A percentile compares a stretch with the other conserved stretches of the same genome.
phyloP scores from a whole-genome alignment of 768 basidiomycete genomes.

The Tylopilus balloui region DNA sequence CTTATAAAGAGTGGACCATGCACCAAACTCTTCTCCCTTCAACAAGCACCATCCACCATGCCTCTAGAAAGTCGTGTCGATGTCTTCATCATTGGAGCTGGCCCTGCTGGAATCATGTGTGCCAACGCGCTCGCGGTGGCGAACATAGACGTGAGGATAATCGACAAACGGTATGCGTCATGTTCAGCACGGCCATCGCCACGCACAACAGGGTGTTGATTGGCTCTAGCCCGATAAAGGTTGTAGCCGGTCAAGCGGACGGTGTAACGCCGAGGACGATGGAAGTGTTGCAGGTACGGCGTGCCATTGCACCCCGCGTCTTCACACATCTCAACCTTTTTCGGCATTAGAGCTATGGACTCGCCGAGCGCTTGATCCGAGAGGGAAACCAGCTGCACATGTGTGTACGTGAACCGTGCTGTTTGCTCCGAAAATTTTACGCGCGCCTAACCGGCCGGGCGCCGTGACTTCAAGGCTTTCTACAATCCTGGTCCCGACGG shows the following conservation, averaged over 20 bases:
- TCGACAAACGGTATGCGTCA: constrained; percentile 41
- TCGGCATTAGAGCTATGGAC: constrained; percentile 48
- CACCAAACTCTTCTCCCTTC: no score
- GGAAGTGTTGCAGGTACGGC: constrained; percentile 44
- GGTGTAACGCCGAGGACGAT: constrained; percentile 52
- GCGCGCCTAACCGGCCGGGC: neutral
- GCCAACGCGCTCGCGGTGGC: constrained; percentile 48
- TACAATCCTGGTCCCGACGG: constrained; percentile 62
- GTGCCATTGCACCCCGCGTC: neutral
- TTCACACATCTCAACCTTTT: neutral
- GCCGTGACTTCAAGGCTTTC: constrained; percentile 48
- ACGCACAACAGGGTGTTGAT: neutral
- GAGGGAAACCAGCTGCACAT: constrained; percentile 69
- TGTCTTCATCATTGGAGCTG: constrained; percentile 48
- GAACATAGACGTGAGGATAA: constrained; percentile 41
- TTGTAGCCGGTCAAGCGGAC: constrained; percentile 48
- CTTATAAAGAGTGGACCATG: no score
- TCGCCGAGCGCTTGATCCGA: constrained; percentile 57
- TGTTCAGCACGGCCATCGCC: neutral
- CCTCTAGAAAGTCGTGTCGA: constrained; percentile 35
- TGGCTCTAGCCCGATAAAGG: constrained; percentile 33
- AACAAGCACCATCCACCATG: constrained; percentile 8
- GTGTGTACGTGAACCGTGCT: constrained; percentile 44
- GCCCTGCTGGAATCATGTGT: constrained; percentile 62
- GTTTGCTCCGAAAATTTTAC: neutral